These are phyloP conservation scores for Suillus discolor DNA, from an alignment of 768 basidiomycete species.

Conservation along the genomic window DNA sequence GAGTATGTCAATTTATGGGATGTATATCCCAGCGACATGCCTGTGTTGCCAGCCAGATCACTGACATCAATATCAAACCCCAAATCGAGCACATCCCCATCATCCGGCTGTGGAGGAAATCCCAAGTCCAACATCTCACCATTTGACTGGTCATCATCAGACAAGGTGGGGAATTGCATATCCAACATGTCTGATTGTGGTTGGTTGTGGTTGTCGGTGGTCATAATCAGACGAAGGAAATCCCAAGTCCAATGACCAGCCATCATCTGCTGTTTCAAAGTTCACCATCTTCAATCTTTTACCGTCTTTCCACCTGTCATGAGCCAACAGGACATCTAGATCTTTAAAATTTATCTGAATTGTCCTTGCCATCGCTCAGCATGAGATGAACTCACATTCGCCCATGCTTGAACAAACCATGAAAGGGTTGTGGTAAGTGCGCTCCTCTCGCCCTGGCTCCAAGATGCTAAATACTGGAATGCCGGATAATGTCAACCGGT, in stretches of 20 bases:
- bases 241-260: not conserved
- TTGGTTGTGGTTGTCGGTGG: not conserved
- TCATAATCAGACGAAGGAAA: not conserved
- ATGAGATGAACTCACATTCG: not conserved
- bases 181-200: not conserved
- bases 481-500: too few relatives aligned
- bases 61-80: not conserved
- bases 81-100: not conserved
- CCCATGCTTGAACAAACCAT: not conserved
- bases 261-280: not conserved
- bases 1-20: too few relatives aligned
- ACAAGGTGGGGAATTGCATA: conserved; percentile 1
- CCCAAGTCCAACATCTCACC: not conserved
- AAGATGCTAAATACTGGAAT: too few relatives aligned
- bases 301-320: not conserved
- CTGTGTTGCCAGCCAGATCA: not conserved
- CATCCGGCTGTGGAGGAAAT: not conserved
- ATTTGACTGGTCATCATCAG: not conserved
- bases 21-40: too few relatives aligned
- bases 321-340: not conserved
- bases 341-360: not conserved
- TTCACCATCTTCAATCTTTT: not conserved
- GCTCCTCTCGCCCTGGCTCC: too few relatives aligned
- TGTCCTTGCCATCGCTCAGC: not conserved
- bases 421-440: not conserved